Percentiles rank a stretch among this genome's conserved stretches.
Evolutionary conservation across 164 flowering plant species (phyloP).

Genomic region (Vitis cinerea): DNA sequence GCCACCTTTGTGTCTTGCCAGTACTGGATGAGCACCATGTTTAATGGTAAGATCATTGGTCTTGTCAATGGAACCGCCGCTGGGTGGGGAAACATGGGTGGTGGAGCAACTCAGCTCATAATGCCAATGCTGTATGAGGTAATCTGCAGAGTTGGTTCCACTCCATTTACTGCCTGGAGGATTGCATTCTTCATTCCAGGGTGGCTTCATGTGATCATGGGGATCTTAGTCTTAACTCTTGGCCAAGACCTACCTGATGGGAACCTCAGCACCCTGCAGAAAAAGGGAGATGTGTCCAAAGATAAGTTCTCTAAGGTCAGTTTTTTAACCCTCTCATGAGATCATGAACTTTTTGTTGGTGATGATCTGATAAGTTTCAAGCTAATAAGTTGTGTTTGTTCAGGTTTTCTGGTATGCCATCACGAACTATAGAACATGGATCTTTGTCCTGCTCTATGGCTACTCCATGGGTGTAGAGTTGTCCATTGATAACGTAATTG

Average conservation of each 20-base stretch:
- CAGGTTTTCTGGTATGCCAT: conserved; percentile 67
- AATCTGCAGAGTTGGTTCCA: conserved; percentile 42
- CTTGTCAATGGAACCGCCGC: conserved; percentile 70
- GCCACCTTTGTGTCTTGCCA: conserved; percentile 86
- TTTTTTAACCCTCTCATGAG: not conserved
- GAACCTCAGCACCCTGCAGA: conserved; percentile 53
- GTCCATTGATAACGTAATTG: conserved; percentile 64
- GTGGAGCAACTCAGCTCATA: conserved; percentile 76
- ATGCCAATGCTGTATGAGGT: conserved; percentile 65
- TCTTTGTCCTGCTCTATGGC: conserved; percentile 69
- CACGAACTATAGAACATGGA: conserved; percentile 79
- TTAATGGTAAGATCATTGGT: conserved; percentile 64
- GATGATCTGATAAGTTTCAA: no score
- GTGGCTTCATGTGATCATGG: conserved; percentile 52
- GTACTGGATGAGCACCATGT: conserved; percentile 85
- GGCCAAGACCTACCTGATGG: conserved; percentile 91
- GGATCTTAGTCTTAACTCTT: conserved; percentile 53
- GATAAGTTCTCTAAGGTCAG: conserved; percentile 66
- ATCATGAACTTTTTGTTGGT: not conserved
- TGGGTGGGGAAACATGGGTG: conserved; percentile 93
- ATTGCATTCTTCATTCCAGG: conserved; percentile 87
- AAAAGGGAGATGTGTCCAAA: conserved; percentile 55
- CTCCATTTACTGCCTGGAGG: conserved; percentile 82
- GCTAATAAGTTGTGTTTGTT: not conserved
- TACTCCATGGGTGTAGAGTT: conserved; percentile 79